Evolutionary conservation across 345 rosid genomes (phyloP), one percentile per base, ranked within the genome.

Genomic region (Citrus australasica): DNA sequence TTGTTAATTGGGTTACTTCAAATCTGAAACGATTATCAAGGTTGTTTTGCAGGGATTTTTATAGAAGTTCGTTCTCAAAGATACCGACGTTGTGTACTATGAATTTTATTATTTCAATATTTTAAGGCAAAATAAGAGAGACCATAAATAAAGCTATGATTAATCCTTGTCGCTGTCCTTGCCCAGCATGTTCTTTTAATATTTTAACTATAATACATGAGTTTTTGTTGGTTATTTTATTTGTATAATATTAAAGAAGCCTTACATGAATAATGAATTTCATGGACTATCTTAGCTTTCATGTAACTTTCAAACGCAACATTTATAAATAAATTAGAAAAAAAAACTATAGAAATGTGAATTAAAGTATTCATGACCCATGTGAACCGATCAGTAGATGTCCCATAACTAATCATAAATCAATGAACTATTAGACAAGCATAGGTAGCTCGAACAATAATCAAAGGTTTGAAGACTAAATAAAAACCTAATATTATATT

Each of bases 151-250:
- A 82, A 82, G 66, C 61, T 64, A 81, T 71, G 73, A 81, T 77
- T 79, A 83, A 79, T 81, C 80, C 77, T 79, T 82, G 87, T 84
- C 82, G 76, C 73, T 67, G 80, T 82, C 82, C 76, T 24, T 37
- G 28, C 46, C 64, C 66, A 55, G 83, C 89, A 81, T 83, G 83
- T 83, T 87, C 84, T 55, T 77, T 33, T 46, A 4, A 17, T 71
- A 66, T n/a, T 65, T 55, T 55, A 71, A 6, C 24, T 3, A 51
- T 6, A 67, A 9, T 37, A 68, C 2, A 24, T 46, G 4, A 42
- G 37, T 1, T 73, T 33, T 35, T 32, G 14, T 71, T 17, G 2
- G 9, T 30, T 30, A 27, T 32, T 71, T 58, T 73, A 21, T 56
- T 16, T 16, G 8, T 56, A 51, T 7, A 24, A 25, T 13, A 60